phyloP scores from a whole-genome alignment of 192 early-diverging fungal genomes.

The Allomyces arbusculus region DNA sequence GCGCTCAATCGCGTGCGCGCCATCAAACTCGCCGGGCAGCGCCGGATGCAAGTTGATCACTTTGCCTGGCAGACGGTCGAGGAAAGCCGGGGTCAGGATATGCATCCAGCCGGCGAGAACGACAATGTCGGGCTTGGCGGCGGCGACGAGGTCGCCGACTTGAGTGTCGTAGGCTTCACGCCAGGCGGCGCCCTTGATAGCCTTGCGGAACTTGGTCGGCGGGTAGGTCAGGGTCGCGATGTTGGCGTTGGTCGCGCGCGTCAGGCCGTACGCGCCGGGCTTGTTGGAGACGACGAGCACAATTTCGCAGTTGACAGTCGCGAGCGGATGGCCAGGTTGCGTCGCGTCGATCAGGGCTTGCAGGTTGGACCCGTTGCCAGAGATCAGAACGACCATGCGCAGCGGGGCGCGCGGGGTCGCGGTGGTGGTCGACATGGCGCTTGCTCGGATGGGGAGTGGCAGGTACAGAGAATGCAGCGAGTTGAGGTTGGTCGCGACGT shows the following conservation, averaged over 20 bases:
- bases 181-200: conserved; percentile 57
- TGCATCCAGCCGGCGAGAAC: conserved; percentile 98
- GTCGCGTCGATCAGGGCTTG: conserved; percentile 86
- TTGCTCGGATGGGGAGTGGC: no score
- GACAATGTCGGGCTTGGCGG: conserved; percentile 52
- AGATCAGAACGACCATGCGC: conserved; percentile 76
- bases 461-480: no score
- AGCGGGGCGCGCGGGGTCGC: conserved; percentile 6
- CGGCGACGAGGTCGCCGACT: conserved; percentile 43
- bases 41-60: conserved; percentile 96
- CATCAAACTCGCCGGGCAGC: conserved; percentile 86
- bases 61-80: conserved; percentile 43
- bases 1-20: conserved; percentile 85
- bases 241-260: conserved; percentile 51
- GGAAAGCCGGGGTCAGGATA: conserved; percentile 72
- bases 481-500: no score
- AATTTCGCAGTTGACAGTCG: conserved; percentile 32
- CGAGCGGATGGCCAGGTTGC: conserved; percentile 17
- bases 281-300: conserved; percentile 78
- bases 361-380: conserved; percentile 84
- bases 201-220: conserved; percentile 32
- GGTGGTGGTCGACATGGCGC: neutral
- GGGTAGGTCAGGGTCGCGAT: conserved; percentile 69
- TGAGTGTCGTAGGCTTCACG: conserved; percentile 77
- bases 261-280: conserved; percentile 66